A percentile compares a stretch with the other conserved stretches of the same genome.
These are phyloP conservation scores for Fermentozyma sake DNA, from an alignment of 1,139 yeast species.

Conservation along the genomic window DNA sequence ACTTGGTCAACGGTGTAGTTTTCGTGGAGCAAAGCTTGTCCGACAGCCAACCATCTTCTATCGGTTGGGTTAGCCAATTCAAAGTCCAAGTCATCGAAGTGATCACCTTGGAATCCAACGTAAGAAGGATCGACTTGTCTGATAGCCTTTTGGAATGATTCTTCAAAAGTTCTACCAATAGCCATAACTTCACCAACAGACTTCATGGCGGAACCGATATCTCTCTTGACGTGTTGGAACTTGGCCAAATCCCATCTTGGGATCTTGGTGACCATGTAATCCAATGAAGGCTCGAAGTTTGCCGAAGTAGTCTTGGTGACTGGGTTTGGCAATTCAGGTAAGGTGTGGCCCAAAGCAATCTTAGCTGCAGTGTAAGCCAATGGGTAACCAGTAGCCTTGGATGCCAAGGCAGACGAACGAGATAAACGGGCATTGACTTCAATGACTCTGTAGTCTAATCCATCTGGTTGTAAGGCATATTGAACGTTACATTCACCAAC, in stretches of 20 bases:
- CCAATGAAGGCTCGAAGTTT: slow-evolving; percentile 94
- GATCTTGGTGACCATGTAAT: slow-evolving; percentile 93
- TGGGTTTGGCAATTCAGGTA: slow-evolving; percentile 93
- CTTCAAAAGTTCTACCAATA: slow-evolving; percentile 96
- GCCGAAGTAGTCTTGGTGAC: slow-evolving; percentile 96
- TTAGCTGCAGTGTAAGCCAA: slow-evolving; percentile 98
- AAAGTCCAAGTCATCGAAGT: slow-evolving; percentile 74
- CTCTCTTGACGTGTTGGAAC: slow-evolving; percentile 91
- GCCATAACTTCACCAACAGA: slow-evolving; percentile 99
- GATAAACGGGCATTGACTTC: slow-evolving; percentile 98
- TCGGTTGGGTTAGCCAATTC: slow-evolving; percentile 89
- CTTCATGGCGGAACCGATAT: slow-evolving; percentile 94
- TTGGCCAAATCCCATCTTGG: slow-evolving; percentile 98
- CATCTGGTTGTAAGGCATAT: slow-evolving; percentile 93
- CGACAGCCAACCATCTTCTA: slow-evolving; percentile 97
- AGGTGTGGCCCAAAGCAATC: slow-evolving; percentile 88
- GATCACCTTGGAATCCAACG: slow-evolving; percentile 88
- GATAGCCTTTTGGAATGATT: slow-evolving; percentile 95
- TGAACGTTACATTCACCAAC: slow-evolving; percentile 99
- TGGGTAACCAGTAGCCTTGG: slow-evolving; percentile 98
- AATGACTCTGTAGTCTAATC: slow-evolving; percentile 90
- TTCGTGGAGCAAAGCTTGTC: slow-evolving; percentile 90
- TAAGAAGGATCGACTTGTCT: slow-evolving; percentile 93
- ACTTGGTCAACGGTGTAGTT: slow-evolving; percentile 87
- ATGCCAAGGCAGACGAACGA: slow-evolving; percentile 95